Conservation (phyloP, 2,329 filamentous ascomycete genomes). For the Sarocladium oryzae region DNA sequence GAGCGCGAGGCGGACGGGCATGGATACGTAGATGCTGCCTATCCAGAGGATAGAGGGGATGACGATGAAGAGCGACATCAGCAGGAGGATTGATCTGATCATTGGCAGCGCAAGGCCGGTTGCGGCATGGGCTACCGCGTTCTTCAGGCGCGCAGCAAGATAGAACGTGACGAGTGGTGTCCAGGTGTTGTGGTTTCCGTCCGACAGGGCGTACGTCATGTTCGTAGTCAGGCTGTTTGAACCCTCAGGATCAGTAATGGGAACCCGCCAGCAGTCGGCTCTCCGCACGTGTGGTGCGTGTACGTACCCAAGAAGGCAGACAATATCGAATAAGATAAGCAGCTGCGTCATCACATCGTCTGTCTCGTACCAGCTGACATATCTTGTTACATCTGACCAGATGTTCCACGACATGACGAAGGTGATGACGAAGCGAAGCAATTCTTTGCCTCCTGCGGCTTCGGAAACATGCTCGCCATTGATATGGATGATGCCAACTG, state of each 20-base stretch:
- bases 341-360: conserved; percentile 54
- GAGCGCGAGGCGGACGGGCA: conserved; percentile 46
- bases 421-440: conserved; percentile 54
- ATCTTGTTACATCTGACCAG: conserved; percentile 51
- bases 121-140: conserved; percentile 39
- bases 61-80: conserved; percentile 35
- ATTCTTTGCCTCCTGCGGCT: conserved; percentile 43
- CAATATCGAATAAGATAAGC: conserved; percentile 53
- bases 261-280: too few species aligned
- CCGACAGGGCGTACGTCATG: conserved; percentile 49
- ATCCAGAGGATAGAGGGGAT: conserved; percentile 53
- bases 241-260: too few species aligned
- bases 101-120: conserved; percentile 47
- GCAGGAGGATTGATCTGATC: conserved; percentile 49
- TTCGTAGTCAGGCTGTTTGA: conserved; percentile 50
- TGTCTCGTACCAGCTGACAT: conserved; percentile 56
- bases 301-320: conserved; percentile 49
- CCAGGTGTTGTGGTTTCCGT: conserved; percentile 43
- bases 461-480: conserved; percentile 56
- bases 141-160: conserved; percentile 49
- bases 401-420: conserved; percentile 60
- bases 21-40: conserved; percentile 48
- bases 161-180: conserved; percentile 55
- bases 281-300: too few species aligned
- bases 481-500: conserved; percentile 56